A percentile compares a stretch with the other conserved stretches of the same genome.
Evolutionary conservation across 208 protist genomes (phyloP).

Genomic region (Crithidia sp.): DNA sequence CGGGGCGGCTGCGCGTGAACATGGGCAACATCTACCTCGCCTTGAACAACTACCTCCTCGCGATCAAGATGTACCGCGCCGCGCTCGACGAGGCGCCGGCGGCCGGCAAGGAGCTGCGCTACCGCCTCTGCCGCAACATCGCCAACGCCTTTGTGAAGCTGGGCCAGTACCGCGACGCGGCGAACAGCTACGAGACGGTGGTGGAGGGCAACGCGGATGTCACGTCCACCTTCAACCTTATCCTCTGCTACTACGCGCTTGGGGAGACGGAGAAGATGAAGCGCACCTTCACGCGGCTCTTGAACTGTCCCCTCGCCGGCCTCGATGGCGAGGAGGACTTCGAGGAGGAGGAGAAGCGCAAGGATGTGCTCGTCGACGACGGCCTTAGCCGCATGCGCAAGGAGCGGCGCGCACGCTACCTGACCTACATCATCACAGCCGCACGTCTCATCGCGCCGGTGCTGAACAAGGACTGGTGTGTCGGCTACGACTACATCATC

Average conservation of each 20-base stretch:
- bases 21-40: slow-evolving; percentile 98
- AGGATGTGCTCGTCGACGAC: slow-evolving; percentile 88
- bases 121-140: slow-evolving; percentile 96
- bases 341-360: slow-evolving; percentile 85
- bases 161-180: slow-evolving; percentile 97
- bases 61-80: slow-evolving; percentile 98
- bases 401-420: slow-evolving; percentile 75
- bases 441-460: slow-evolving; percentile 95
- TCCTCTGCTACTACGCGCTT: slow-evolving; percentile 97
- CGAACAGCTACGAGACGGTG: slow-evolving; percentile 94
- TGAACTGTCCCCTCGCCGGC: slow-evolving; percentile 74
- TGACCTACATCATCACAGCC: slow-evolving; percentile 91
- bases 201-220: slow-evolving; percentile 93
- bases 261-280: slow-evolving; percentile 96
- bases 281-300: slow-evolving; percentile 90
- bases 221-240: slow-evolving; percentile 94
- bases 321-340: slow-evolving; percentile 80
- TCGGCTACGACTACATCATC: slow-evolving; percentile 96
- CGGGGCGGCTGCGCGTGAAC: slow-evolving; percentile 95
- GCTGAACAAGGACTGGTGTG: slow-evolving; percentile 93
- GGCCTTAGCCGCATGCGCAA: slow-evolving; percentile 81
- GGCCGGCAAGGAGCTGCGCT: slow-evolving; percentile 91
- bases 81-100: slow-evolving; percentile 94
- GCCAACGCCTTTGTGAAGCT: slow-evolving; percentile 96
- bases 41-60: slow-evolving; percentile 95